Base-by-base conservation (phyloP, 371 early-diverging fungal genomes). In the Actinomortierella wolfii region DNA sequence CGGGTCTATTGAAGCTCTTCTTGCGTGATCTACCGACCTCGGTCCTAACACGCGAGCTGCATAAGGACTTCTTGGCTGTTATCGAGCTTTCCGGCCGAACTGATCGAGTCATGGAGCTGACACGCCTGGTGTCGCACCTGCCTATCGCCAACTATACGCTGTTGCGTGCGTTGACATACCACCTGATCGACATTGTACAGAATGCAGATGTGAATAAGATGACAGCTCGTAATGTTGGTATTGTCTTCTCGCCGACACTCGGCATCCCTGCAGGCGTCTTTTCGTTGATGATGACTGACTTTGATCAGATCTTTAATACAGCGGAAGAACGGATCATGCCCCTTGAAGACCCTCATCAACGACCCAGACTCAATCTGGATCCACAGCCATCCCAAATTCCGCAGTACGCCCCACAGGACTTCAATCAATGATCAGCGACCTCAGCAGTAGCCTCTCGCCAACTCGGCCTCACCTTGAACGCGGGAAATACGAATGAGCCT, bases 181-280 rank as follows among this genome's bases (percentile, higher is more conserved):
- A 98, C 65, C 79, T 98, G 52, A 86, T 95, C 57, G 84, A 92
- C 18, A 86, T 98, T 51, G 94, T 95, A 14, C 89, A 92, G 54
- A 82, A 89, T 51, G 78, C 88, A 1, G 89, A 89, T 20, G 74
- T 82, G 34, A 98, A 97, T 85, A 93, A 91, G 79, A 98, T 98
- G 98, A 97, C 88, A 3, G 81, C 93, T 50, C 86, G 93, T 17
- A 97, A 97, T 78, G 87, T 98, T 28, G 93, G 94, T 28, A 96
- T 97, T 54, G 95, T 98, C 1, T 97, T 97, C 64, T 91, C 95
- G 20, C 96, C 97, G 4, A 96, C 97, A 9, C 78, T 97, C 5
- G 92, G 91, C 5, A 92, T 98, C 54, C 95, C 96, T 1, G 93
- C 95, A 15, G 88, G 90, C 8, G 87, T 98, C 1, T 93, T 97